A percentile compares a stretch with the other conserved stretches of the same genome.
These are phyloP conservation scores for Podaxis sp. DNA, from an alignment of 768 basidiomycete genomes.

Conservation along the genomic window DNA sequence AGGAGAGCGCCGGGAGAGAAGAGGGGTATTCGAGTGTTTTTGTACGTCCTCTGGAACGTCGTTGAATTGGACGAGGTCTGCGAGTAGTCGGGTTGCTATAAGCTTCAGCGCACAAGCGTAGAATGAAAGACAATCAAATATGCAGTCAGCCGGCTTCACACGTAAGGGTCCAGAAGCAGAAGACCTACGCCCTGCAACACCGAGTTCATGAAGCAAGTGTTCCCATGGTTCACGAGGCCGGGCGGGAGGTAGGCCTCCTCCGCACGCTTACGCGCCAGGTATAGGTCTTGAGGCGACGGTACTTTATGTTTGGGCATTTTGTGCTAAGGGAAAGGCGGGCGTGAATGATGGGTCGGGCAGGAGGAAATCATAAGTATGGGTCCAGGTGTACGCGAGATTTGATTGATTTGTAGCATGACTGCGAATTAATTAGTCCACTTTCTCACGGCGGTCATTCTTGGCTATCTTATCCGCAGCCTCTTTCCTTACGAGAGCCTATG, in stretches of 20 bases:
- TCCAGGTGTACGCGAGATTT: neutral
- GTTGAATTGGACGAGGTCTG: slow-evolving; percentile 55
- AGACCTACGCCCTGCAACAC: slow-evolving; percentile 81
- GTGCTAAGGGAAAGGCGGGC: neutral
- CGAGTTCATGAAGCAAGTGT: slow-evolving; percentile 97
- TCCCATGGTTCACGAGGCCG: slow-evolving; percentile 49
- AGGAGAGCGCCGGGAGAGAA: slow-evolving; percentile 56
- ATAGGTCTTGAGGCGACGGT: slow-evolving; percentile 62
- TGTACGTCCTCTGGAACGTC: slow-evolving; percentile 45
- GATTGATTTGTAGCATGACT: slow-evolving; percentile 1
- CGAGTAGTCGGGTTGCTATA: slow-evolving; percentile 63
- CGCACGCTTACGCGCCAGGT: slow-evolving; percentile 53
- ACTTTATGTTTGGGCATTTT: slow-evolving; percentile 56
- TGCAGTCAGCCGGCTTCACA: slow-evolving; percentile 1
- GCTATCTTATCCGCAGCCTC: neutral
- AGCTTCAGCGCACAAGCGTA: slow-evolving; percentile 38
- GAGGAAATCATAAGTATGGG: slow-evolving; percentile 3
- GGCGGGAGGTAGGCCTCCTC: slow-evolving; percentile 74
- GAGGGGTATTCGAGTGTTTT: slow-evolving; percentile 35
- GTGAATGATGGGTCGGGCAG: neutral
- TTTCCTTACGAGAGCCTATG: neutral
- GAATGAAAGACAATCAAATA: slow-evolving; percentile 9
- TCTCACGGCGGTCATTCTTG: neutral
- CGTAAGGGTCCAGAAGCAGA: neutral
- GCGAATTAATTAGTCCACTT: neutral